A percentile compares a stretch with the other conserved stretches of the same genome.
Evolutionary conservation across 805 yeast species (phyloP).

Genomic region (Starmerella riodocensis): DNA sequence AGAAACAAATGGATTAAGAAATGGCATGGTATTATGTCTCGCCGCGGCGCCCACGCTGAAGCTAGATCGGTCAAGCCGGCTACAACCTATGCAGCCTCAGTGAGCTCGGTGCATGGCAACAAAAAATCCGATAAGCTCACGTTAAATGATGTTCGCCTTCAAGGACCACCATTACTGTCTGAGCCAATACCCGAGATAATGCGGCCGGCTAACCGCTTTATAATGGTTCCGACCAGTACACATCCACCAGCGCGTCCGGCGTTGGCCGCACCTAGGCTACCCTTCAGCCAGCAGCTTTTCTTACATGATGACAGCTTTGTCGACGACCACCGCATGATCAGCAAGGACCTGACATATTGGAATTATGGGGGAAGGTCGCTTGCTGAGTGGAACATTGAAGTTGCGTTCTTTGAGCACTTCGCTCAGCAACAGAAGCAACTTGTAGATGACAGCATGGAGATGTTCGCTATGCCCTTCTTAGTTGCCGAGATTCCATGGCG

Average conservation of each 20-base stretch:
- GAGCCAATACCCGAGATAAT: constrained; percentile 24
- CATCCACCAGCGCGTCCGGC: constrained; percentile 1
- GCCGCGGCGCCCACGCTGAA: no score
- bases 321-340: not conserved
- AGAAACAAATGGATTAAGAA: no score
- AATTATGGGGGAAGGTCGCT: constrained; percentile 31
- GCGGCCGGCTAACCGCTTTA: constrained; percentile 24
- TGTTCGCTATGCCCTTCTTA: constrained; percentile 26
- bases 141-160: no score
- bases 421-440: constrained; percentile 21
- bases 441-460: constrained; percentile 22
- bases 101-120: no score
- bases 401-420: constrained; percentile 29
- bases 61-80: no score
- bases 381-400: constrained; percentile 30
- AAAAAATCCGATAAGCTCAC: no score
- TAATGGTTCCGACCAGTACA: constrained; percentile 16
- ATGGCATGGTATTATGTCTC: no score
- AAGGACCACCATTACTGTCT: not conserved
- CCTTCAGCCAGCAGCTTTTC: constrained; percentile 9
- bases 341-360: constrained; percentile 24
- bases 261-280: constrained; percentile 16
- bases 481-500: constrained; percentile 29
- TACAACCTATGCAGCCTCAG: no score
- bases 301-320: not conserved